Base-by-base conservation (phyloP, 768 basidiomycete genomes). In the Leucocoprinus leucothites region DNA sequence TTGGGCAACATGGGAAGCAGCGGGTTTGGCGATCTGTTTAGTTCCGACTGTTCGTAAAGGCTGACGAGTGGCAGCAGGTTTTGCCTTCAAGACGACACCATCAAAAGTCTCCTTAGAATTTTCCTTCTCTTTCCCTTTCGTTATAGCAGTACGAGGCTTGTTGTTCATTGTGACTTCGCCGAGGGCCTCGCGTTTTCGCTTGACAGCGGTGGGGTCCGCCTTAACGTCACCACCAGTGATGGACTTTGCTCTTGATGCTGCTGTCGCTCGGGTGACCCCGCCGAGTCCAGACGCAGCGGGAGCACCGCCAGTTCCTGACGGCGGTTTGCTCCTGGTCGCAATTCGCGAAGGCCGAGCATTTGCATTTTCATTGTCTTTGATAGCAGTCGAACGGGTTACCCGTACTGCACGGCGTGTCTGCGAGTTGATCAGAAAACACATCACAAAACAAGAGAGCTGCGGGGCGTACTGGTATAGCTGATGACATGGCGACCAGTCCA, bases 161-260 rank as follows among this genome's bases (percentile, higher is more conserved):
- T 84, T 83, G 58, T 66, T 71, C 11, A 69, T 73, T 7, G 83
- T 79, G 41, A 91, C 86, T 67, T 93, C 91, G 28, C 83, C 85
- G 24, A 93, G 74, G 0, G 89, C 89, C 48, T 87, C 86, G 41
- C 91, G 86, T 68, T 92, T 92, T 59, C 91, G 80, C 68, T 91
- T 91, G 48, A 80, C 84, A 3, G 76, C 76, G 31, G 74, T 72
- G 8, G 70, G 66, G 25, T 87, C 85, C 19, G 67, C 62, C 58
- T 82, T 77, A 46, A 62, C 49, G 36, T 53, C 53, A 47, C 46
- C 22, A 3, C 46, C 21, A 26, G 55, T 54, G 44, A 45, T 40
- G 1, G 48, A 47, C 47, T 59, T 61, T 53, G 47, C 54, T 36
- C 56, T 56, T 21, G 53, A 55, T 55, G 53, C 53, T 31, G 78